phyloP scores from a whole-genome alignment of 1,139 yeast species.

The Saccharomyces hybrid region DNA sequence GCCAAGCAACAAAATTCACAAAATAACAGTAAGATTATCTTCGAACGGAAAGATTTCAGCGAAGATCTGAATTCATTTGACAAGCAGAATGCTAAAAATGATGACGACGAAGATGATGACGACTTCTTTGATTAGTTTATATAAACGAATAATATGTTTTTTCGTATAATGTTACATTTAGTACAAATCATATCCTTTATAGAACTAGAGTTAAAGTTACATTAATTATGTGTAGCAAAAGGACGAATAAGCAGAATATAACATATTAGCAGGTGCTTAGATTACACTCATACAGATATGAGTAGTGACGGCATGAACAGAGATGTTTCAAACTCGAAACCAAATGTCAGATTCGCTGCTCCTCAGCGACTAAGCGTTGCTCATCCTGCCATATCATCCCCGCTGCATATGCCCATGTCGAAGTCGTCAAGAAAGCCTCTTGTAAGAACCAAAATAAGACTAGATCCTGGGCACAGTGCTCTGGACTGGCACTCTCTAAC shows the following conservation, averaged over 20 bases:
- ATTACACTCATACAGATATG: not conserved
- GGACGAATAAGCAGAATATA: too few relatives aligned
- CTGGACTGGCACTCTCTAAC: slow-evolving; percentile 29
- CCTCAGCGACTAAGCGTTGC: not conserved
- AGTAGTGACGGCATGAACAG: not conserved
- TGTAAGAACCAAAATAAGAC: slow-evolving; percentile 23
- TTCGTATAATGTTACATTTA: not conserved
- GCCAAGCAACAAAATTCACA: slow-evolving; percentile 68
- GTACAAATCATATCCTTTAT: too few relatives aligned
- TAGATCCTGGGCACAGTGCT: slow-evolving; percentile 31
- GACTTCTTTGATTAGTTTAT: slow-evolving; percentile 36
- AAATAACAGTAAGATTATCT: slow-evolving; percentile 54
- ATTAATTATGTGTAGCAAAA: too few relatives aligned
- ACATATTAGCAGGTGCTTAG: too few relatives aligned
- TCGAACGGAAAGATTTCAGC: slow-evolving; percentile 38
- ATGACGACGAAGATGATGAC: slow-evolving; percentile 31
- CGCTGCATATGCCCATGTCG: slow-evolving; percentile 2
- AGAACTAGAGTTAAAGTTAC: too few relatives aligned
- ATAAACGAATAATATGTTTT: not conserved
- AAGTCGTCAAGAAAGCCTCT: slow-evolving; percentile 12
- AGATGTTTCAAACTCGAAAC: not conserved
- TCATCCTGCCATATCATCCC: slow-evolving; percentile 3
- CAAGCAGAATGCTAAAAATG: slow-evolving; percentile 26
- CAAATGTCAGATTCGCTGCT: not conserved
- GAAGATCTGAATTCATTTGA: slow-evolving; percentile 25